Evolutionary conservation across 2,329 filamentous ascomycete genomes (phyloP).

Genomic region (Canariomyces notabilis): DNA sequence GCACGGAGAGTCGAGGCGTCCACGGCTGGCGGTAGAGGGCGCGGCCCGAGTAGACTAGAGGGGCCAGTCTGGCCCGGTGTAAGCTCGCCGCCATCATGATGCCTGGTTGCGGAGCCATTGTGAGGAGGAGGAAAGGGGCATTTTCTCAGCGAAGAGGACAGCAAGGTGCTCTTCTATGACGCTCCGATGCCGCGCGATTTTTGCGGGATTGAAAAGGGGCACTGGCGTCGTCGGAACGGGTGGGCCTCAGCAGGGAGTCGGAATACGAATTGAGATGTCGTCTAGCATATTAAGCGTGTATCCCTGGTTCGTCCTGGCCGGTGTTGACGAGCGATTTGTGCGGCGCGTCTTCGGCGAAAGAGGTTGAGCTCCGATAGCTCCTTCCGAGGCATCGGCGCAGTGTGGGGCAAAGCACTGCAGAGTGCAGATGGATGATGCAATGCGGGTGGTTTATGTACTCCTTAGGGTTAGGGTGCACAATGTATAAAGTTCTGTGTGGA

Average conservation of each 20-base stretch:
- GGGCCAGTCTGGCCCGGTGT: slow-evolving; percentile 10
- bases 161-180: not conserved
- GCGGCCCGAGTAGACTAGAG: slow-evolving; percentile 5
- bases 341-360: slow-evolving; percentile 2
- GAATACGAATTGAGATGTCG: no score
- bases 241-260: no score
- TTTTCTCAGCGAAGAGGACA: slow-evolving; percentile 3
- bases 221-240: no score
- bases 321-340: not conserved
- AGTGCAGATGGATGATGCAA: slow-evolving; percentile 29
- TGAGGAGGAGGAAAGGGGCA: slow-evolving; percentile 3
- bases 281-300: no score
- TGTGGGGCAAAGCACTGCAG: slow-evolving; percentile 7
- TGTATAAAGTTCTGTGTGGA: no score
- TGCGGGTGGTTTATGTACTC: no score
- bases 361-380: slow-evolving; percentile 9
- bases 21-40: slow-evolving; percentile 12
- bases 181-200: slow-evolving; percentile 9
- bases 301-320: no score
- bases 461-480: no score
- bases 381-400: slow-evolving; percentile 3
- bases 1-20: slow-evolving; percentile 5
- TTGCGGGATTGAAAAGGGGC: slow-evolving; percentile 4
- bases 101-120: slow-evolving; percentile 22
- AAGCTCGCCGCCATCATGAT: slow-evolving; percentile 22